These are phyloP conservation scores for Cicer pinnatifidum DNA, from an alignment of 306 rosid genomes.

Conservation along the genomic window DNA sequence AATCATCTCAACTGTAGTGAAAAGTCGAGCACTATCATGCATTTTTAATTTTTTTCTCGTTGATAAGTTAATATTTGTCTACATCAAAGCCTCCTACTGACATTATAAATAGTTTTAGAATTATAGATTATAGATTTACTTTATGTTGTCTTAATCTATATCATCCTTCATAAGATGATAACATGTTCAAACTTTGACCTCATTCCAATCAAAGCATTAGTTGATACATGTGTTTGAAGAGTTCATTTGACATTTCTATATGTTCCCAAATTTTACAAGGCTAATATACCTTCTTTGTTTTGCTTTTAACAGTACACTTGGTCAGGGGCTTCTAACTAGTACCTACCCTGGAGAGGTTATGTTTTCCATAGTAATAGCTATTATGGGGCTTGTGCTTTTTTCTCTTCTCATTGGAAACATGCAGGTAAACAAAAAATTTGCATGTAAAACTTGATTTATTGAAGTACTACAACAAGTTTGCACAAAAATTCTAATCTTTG, in stretches of 20 bases:
- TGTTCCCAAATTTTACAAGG: slow-evolving; percentile 20
- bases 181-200: slow-evolving; percentile 17
- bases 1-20: too few relatives aligned
- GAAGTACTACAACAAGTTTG: slow-evolving; percentile 8
- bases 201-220: slow-evolving; percentile 3
- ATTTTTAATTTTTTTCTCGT: too few relatives aligned
- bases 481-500: slow-evolving; percentile 22
- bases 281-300: slow-evolving; percentile 37
- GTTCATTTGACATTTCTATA: slow-evolving; percentile 9
- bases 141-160: too few relatives aligned
- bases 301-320: slow-evolving; percentile 77
- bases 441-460: slow-evolving; percentile 12
- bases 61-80: too few relatives aligned
- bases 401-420: slow-evolving; percentile 91
- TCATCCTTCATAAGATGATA: not conserved
- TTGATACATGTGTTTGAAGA: not conserved
- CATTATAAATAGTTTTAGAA: too few relatives aligned
- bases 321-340: slow-evolving; percentile 89
- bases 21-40: too few relatives aligned
- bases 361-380: slow-evolving; percentile 79
- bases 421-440: slow-evolving; percentile 61
- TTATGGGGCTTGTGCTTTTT: slow-evolving; percentile 76
- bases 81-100: too few relatives aligned
- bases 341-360: slow-evolving; percentile 72
- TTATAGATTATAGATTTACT: too few relatives aligned